A percentile compares a stretch with the other conserved stretches of the same genome.
phyloP scores from a whole-genome alignment of 2,329 filamentous ascomycete genomes.

The Ceratocystis alfenasii region DNA sequence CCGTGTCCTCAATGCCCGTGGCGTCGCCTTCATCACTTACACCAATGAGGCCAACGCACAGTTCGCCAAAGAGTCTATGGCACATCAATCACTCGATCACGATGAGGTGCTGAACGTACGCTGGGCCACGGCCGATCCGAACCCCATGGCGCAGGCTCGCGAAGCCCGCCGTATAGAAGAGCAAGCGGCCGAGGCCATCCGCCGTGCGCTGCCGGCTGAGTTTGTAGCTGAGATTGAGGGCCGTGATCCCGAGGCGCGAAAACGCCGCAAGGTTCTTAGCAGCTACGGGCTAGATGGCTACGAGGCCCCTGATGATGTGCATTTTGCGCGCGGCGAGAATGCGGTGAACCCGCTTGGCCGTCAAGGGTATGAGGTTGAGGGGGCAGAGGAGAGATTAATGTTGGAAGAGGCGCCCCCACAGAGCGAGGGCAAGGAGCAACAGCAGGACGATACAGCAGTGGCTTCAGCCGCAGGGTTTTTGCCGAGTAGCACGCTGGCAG shows the following conservation, averaged over 20 bases:
- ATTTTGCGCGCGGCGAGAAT: conserved; percentile 70
- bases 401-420: conserved; percentile 43
- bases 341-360: conserved; percentile 49
- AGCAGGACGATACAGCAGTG: conserved; percentile 25
- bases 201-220: conserved; percentile 73
- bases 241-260: conserved; percentile 71
- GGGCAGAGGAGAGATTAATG: conserved; percentile 40
- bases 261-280: conserved; percentile 79
- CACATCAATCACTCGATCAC: conserved; percentile 83
- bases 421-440: conserved; percentile 33
- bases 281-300: conserved; percentile 83
- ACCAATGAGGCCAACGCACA: conserved; percentile 78
- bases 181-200: conserved; percentile 87
- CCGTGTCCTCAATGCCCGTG: conserved; percentile 74
- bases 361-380: conserved; percentile 50
- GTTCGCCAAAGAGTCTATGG: conserved; percentile 93
- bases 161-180: conserved; percentile 85
- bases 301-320: conserved; percentile 85
- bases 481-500: conserved; percentile 68
- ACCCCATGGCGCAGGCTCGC: conserved; percentile 84
- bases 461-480: conserved; percentile 52
- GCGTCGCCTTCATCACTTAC: conserved; percentile 93
- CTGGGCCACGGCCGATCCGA: conserved; percentile 94
- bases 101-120: conserved; percentile 88
- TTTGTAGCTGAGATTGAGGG: conserved; percentile 93